phyloP scores from a whole-genome alignment of 1,284 basidiomycete genomes.

The Apiotrichum akiyoshidainum region DNA sequence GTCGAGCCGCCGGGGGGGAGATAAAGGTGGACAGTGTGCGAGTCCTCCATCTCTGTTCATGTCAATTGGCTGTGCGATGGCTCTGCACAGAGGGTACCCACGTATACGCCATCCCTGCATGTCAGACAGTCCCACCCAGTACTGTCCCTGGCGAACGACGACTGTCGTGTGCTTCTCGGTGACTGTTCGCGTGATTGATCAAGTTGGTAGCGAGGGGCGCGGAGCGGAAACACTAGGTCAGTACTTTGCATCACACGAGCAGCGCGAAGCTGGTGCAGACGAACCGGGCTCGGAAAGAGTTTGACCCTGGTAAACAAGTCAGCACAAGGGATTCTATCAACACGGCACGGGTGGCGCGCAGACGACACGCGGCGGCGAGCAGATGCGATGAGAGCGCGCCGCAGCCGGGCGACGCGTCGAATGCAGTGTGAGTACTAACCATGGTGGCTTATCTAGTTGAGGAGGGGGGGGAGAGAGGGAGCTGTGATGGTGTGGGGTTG shows the following conservation, averaged over 20 bases:
- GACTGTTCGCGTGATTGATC: slow-evolving; percentile 41
- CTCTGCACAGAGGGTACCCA: slow-evolving; percentile 55
- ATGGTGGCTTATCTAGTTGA: no score
- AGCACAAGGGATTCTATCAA: no score
- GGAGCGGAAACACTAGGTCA: slow-evolving; percentile 10
- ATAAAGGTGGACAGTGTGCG: slow-evolving; percentile 75
- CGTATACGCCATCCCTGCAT: slow-evolving; percentile 99
- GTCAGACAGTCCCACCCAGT: slow-evolving; percentile 80
- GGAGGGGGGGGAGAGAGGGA: no score
- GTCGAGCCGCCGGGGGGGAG: slow-evolving; percentile 37
- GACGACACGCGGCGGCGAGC: no score
- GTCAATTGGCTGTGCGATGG: background rate
- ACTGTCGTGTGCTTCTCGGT: slow-evolving; percentile 79
- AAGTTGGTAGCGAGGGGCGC: background rate
- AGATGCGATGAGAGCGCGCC: no score
- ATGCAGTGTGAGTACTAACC: no score
- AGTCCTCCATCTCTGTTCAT: slow-evolving; percentile 81
- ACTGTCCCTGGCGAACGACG: slow-evolving; percentile 69
- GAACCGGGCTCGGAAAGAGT: slow-evolving; percentile 51
- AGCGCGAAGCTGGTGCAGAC: slow-evolving; percentile 8
- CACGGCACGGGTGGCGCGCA: no score
- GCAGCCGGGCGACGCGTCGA: no score
- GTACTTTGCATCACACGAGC: background rate
- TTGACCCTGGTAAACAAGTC: slow-evolving; percentile 40
- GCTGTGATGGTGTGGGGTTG: no score